Evolutionary conservation across 176 grass and related monocot genomes (phyloP).

Genomic region (Tuctoria greenei): DNA sequence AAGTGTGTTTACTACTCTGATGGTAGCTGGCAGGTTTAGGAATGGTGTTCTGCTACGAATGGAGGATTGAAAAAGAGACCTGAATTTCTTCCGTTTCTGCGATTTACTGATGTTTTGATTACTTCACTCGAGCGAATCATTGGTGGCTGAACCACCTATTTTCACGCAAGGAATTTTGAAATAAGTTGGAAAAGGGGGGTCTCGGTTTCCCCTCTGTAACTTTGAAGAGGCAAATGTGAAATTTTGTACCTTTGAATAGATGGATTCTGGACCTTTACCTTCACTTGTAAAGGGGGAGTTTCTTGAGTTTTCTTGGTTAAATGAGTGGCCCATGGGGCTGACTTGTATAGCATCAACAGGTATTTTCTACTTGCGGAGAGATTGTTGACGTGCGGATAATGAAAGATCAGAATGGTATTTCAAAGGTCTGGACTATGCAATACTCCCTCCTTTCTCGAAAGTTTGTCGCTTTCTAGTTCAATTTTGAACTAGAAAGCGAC

Average conservation of each 20-base stretch:
- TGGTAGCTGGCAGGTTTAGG: not conserved
- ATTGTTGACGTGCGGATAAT: constrained; percentile 68
- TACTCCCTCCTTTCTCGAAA: too few species aligned
- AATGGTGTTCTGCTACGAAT: not conserved
- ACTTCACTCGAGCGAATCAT: not conserved
- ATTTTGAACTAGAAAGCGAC: too few species aligned
- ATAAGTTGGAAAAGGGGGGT: not conserved
- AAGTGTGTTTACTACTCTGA: not conserved
- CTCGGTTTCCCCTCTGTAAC: not conserved
- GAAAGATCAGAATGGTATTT: constrained; percentile 57
- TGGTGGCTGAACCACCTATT: not conserved
- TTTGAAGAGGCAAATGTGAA: not conserved
- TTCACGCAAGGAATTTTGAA: not conserved
- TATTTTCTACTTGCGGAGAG: constrained; percentile 77
- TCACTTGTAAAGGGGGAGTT: not conserved
- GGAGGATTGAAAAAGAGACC: not conserved
- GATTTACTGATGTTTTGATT: not conserved
- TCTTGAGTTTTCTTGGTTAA: constrained; percentile 10
- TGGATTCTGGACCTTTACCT: not conserved
- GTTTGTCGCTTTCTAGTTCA: too few species aligned
- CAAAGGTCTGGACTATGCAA: constrained; percentile 54
- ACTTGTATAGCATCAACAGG: constrained; percentile 42
- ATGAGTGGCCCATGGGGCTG: constrained; percentile 11
- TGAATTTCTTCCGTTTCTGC: not conserved
- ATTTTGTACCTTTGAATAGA: not conserved